Evolutionary conservation across 2,329 filamentous ascomycete genomes (phyloP), one percentile per base, ranked within the genome.

Genomic region (Fusarium incarnatum): DNA sequence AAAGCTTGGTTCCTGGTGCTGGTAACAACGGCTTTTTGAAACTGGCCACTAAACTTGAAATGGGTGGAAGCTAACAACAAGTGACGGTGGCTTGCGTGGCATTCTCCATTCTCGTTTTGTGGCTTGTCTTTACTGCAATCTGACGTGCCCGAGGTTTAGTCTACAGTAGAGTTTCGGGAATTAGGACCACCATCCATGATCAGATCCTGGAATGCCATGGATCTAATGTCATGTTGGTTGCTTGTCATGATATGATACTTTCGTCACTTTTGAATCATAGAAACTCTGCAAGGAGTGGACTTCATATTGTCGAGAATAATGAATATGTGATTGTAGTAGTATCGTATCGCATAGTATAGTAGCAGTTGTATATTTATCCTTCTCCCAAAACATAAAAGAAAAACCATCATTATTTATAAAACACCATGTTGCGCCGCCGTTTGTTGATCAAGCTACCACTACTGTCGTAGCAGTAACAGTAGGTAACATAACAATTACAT

Each of bases 401-500:
- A 48, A 60, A 56, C 32, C 41, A 56, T 62, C 56, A 50, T 53
- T 54, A 58, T 53, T 53, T 42, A 53, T 41, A 53, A 37, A 68
- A 67, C 65, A 68, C 65, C 65, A 59, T 68, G 47, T 68, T 63
- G 64, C 64, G 64, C 64, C 64, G 64, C 57, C 64, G 41, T 50
- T 53, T 57, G 42, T 55, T 52, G 46, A 60, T 61, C 56, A n/a
- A 61, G 32, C 48, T 67, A n/a, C 34, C 4, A n/a, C 34, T 37
- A 7, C 34, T 37, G 34, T 37, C 34, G 45, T 42, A 47, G 45
- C n/a, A 25, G 20, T 41, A 68, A 47, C 63, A 56, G 44, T 28
- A 53, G 49, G 23, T 53, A 53, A 53, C 49, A 53, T 53, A 70
- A 59, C 67, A 70, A 70, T 70, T 70, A 70, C 67, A 70, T 70